Evolutionary conservation across 257 asterid genomes (phyloP), one percentile per base, ranked within the genome.

Genomic region (Craterostigma plantagineum): DNA sequence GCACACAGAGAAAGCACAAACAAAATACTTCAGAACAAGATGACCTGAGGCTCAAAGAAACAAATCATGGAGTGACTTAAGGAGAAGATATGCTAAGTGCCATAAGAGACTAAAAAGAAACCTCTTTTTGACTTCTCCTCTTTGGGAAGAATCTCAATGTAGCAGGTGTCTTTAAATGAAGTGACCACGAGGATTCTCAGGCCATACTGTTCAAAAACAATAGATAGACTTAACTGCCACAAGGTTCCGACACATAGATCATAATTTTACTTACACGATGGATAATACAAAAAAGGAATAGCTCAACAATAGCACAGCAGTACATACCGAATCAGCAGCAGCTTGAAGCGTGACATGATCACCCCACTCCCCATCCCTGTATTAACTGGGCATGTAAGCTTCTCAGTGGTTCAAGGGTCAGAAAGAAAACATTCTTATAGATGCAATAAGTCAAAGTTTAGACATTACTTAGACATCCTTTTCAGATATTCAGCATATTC

Each of bases 341-440:
- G 99, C 99, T 63, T 90, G 99, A 72, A 90, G 65, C 3, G 99
- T 80, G 42, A 90, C 96, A 57, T 90, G 99, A 75, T 90, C 99
- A 35, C 99, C 99, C 99, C 96, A 90, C 53, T 77, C 92, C 42
- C 91, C 87, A 30, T 48, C 71, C 71, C 99, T 90, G 69, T 34
- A 56, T 61, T 33, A n/a, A 62, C 39, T 11, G 54, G 56, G 51
- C 47, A 50, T 38, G 55, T 38, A 64, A 50, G 42, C 37, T 15
- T 37, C 44, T 57, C 23, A 27, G 44, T 18, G 9, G 33, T 63
- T 52, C 36, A 51, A 16, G 38, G 51, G 46, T 50, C 23, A 23
- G 33, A 33, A 40, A 44, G 17, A 10, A 38, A 49, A 34, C 54
- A 48, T 27, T 40, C 38, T 39, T 23, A 34, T 36, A 30, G 13